phyloP scores from a whole-genome alignment of 768 basidiomycete genomes.

The Albatrellus ellisii region DNA sequence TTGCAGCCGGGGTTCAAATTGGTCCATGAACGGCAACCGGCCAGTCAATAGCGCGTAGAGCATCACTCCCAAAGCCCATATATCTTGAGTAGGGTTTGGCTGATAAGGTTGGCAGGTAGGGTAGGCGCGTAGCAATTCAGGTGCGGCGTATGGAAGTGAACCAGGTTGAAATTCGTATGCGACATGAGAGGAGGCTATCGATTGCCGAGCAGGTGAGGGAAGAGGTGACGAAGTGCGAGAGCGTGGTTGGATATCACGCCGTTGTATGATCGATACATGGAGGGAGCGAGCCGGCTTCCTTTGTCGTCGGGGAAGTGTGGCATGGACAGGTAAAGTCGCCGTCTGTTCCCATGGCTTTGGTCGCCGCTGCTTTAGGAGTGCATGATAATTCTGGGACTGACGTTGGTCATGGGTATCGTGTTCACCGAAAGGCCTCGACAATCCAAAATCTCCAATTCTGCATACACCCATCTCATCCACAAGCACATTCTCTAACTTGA shows the following conservation, averaged over 20 bases:
- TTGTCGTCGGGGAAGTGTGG: constrained; percentile 11
- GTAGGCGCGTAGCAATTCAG: constrained; percentile 68
- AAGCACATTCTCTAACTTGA: constrained; percentile 95
- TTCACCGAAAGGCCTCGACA: constrained; percentile 46
- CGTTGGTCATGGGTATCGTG: constrained; percentile 20
- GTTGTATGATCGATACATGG: constrained; percentile 25
- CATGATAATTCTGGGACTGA: not conserved
- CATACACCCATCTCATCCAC: constrained; percentile 84
- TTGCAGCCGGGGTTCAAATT: constrained; percentile 83
- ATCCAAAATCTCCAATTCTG: constrained; percentile 76
- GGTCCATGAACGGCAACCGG: constrained; percentile 75
- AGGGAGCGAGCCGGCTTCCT: constrained; percentile 16
- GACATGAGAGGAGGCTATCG: constrained; percentile 19
- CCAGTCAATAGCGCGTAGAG: constrained; percentile 80
- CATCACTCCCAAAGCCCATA: constrained; percentile 92
- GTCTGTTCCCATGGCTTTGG: not conserved
- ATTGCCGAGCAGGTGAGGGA: constrained; percentile 18
- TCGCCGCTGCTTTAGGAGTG: not conserved
- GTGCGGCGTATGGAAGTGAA: constrained; percentile 83
- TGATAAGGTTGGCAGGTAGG: constrained; percentile 22
- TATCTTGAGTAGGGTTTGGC: constrained; percentile 70
- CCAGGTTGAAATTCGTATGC: constrained; percentile 53
- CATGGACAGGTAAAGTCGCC: constrained; percentile 8
- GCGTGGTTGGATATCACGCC: constrained; percentile 30
- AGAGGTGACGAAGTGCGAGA: constrained; percentile 34